Conservation (phyloP, 768 basidiomycete genomes). For the Pleurotus citrinopileatus region DNA sequence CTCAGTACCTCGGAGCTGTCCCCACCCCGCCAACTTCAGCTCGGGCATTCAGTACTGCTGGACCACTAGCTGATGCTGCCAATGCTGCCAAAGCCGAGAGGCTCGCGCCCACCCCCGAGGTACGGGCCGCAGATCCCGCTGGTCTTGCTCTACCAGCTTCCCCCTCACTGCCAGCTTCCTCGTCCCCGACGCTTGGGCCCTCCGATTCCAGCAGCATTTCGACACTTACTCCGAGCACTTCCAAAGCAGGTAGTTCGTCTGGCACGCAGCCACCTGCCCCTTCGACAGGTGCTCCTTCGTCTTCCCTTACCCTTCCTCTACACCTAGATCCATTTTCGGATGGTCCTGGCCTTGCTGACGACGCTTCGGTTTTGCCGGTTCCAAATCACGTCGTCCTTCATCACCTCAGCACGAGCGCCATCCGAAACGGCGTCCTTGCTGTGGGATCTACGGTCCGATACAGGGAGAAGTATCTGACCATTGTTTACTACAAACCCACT, state of each 20-base stretch:
- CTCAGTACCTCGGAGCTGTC: background rate
- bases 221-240: background rate
- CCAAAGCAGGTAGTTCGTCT: background rate
- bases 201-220: background rate
- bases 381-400: constrained; percentile 93
- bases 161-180: background rate
- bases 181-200: background rate
- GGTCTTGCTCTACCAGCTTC: constrained; percentile 1
- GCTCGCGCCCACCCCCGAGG: background rate
- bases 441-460: constrained; percentile 92
- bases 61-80: background rate
- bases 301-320: constrained; percentile 15
- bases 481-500: constrained; percentile 78
- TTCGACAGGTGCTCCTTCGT: constrained; percentile 11
- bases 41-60: background rate
- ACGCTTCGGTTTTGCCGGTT: constrained; percentile 87
- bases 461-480: constrained; percentile 89
- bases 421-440: constrained; percentile 88
- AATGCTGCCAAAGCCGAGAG: background rate
- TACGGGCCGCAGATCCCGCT: background rate
- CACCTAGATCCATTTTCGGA: constrained; percentile 17
- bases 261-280: background rate
- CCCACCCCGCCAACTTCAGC: background rate
- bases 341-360: constrained; percentile 65
- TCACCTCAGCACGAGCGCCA: constrained; percentile 93